Percentiles rank a stretch among this genome's conserved stretches.
phyloP scores from a whole-genome alignment of 2,329 filamentous ascomycete genomes.

The Exophiala alcalophila region DNA sequence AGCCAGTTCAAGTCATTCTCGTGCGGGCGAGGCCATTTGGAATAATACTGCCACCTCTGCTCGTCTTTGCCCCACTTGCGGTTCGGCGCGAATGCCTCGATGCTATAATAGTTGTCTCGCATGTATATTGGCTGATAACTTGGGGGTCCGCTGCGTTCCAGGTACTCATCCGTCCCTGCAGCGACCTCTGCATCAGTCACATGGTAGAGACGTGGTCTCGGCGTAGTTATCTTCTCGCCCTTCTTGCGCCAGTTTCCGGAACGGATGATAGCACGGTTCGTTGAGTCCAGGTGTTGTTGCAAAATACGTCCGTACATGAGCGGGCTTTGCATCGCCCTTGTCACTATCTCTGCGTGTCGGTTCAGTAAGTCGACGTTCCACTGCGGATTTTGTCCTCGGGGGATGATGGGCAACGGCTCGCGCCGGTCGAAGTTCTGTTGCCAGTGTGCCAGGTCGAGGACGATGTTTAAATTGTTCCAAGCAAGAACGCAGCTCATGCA shows the following conservation, averaged over 20 bases:
- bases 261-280: conserved; percentile 27
- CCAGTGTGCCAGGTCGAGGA: conserved; percentile 31
- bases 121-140: conserved; percentile 29
- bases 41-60: conserved; percentile 28
- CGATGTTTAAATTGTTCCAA: conserved; percentile 30
- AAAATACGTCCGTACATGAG: conserved; percentile 27
- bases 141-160: conserved; percentile 28
- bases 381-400: conserved; percentile 25
- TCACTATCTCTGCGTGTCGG: conserved; percentile 25
- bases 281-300: conserved; percentile 27
- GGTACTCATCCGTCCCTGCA: conserved; percentile 23
- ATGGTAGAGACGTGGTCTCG: conserved; percentile 24
- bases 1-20: conserved; percentile 29
- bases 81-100: conserved; percentile 29
- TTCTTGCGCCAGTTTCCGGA: conserved; percentile 25
- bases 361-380: conserved; percentile 28
- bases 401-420: conserved; percentile 29
- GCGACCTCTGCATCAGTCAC: conserved; percentile 26
- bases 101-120: conserved; percentile 30
- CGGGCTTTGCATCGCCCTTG: conserved; percentile 22
- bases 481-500: conserved; percentile 30
- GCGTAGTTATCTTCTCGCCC: conserved; percentile 16
- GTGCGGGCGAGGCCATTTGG: conserved; percentile 28
- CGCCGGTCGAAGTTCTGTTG: conserved; percentile 27
- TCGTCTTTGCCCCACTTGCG: conserved; percentile 29